Evolutionary conservation across 2,329 filamentous ascomycete genomes (phyloP).

Genomic region (Hypomyces perniciosus): DNA sequence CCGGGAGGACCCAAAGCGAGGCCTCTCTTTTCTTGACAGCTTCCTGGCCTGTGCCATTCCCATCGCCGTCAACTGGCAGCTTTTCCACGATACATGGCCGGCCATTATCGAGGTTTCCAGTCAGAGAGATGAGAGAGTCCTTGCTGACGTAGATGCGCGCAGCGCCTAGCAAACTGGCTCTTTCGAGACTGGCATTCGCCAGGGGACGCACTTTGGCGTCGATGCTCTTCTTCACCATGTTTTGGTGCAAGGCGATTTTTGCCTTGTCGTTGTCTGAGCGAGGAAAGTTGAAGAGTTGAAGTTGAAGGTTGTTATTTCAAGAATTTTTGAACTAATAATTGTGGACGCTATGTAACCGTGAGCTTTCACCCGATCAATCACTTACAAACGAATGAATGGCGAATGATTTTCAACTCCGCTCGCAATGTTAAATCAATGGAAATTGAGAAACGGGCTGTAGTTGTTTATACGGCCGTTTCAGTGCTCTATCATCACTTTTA

Average conservation of each 20-base stretch:
- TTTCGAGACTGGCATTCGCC: constrained; percentile 36
- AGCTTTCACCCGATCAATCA: too few relatives aligned
- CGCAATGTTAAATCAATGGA: too few relatives aligned
- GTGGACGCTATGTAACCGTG: neutral
- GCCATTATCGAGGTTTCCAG: constrained; percentile 37
- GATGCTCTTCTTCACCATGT: constrained; percentile 30
- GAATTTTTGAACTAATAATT: neutral
- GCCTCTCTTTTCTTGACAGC: constrained; percentile 34
- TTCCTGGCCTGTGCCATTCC: constrained; percentile 5
- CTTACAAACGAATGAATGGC: too few relatives aligned
- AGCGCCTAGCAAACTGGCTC: constrained; percentile 36
- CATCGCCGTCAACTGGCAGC: constrained; percentile 17
- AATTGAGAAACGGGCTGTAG: too few relatives aligned
- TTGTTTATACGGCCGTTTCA: too few relatives aligned
- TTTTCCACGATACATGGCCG: constrained; percentile 37
- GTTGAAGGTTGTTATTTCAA: neutral
- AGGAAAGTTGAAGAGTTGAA: neutral
- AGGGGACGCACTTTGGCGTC: constrained; percentile 38
- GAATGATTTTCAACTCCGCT: too few relatives aligned
- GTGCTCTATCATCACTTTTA: too few relatives aligned
- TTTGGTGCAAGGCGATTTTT: neutral
- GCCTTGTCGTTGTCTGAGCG: neutral
- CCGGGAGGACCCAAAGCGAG: constrained; percentile 44
- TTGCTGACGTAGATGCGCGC: constrained; percentile 44
- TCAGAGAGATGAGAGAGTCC: constrained; percentile 40